phyloP scores from a whole-genome alignment of 2,329 filamentous ascomycete genomes.

The Septoria petroselini region DNA sequence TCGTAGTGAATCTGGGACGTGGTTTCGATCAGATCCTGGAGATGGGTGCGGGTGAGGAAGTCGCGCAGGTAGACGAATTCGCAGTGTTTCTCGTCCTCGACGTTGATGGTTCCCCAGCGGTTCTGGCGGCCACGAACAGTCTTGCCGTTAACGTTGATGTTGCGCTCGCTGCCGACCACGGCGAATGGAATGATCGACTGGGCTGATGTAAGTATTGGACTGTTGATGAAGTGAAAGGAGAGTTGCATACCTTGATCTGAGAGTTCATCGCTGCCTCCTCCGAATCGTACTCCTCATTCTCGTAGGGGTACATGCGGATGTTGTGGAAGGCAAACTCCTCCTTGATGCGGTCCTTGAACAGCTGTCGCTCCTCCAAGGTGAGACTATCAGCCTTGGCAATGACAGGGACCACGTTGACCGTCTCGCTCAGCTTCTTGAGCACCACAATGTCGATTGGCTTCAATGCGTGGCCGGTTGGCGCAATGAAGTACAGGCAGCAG shows the following conservation, averaged over 20 bases:
- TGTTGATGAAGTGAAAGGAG: neutral
- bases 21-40: slow-evolving; percentile 98
- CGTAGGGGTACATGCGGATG: slow-evolving; percentile 99
- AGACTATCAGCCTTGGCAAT: slow-evolving; percentile 98
- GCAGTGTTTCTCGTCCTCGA: slow-evolving; percentile 99
- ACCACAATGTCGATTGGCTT: slow-evolving; percentile 99
- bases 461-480: slow-evolving; percentile 94
- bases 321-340: slow-evolving; percentile 99
- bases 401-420: slow-evolving; percentile 97
- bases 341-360: slow-evolving; percentile 98
- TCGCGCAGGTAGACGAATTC: slow-evolving; percentile 98
- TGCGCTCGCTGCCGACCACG: slow-evolving; percentile 96
- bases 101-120: slow-evolving; percentile 98
- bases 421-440: slow-evolving; percentile 98
- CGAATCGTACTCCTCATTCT: slow-evolving; percentile 97
- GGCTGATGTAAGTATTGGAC: slow-evolving; percentile 12
- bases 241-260: slow-evolving; percentile 78
- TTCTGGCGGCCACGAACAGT: slow-evolving; percentile 92
- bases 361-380: slow-evolving; percentile 89
- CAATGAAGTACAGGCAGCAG: slow-evolving; percentile 99
- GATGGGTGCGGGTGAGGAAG: slow-evolving; percentile 96
- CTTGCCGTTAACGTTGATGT: slow-evolving; percentile 94
- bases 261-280: slow-evolving; percentile 92
- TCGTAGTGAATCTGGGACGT: slow-evolving; percentile 99
- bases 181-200: slow-evolving; percentile 94